Base-by-base conservation (phyloP, 1,284 basidiomycete species). In the Sporisorium exsertum region DNA sequence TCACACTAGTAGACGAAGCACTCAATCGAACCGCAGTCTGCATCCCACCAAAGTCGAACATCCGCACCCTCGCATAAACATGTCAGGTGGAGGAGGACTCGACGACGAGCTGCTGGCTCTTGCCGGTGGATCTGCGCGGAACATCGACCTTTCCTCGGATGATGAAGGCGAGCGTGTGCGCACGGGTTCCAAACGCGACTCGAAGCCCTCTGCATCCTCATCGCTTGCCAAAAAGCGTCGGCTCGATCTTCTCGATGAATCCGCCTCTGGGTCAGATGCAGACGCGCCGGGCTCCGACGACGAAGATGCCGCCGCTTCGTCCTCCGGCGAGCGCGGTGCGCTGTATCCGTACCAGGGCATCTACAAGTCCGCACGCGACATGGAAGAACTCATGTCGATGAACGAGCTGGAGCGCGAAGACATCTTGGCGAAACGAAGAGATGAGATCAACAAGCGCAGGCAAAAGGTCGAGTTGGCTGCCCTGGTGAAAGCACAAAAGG, bases 401-500 rank as follows among this genome's bases (percentile, higher is more conserved):
- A 90, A 92, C 43, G 95, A 97, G 86, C 89, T 97, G 72, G 92
- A 95, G 71, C 90, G 95, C 51, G 95, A 97, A 86, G 90, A 91
- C 27, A 92, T 94, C 58, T 88, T 97, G 15, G 91, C 93, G 0
- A 88, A 90, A 58, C 90, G 95, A 9, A 88, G 90, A 50, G 94
- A 95, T 68, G 91, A 94, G 86, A 90, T 92, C 87, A 92, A 94
- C 82, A 89, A 90, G 73, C 88, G 91, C 65, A 89, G 91, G 77
- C 93, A 94, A 86, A 90, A 91, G 79, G 88, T 89, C 52, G 90
- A 92, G 73, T 87, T 97, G 4, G 90, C 92, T 43, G 90, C 91
- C 74, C 90, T 97, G 89, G 89, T 93, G 50, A 89, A 90, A 67
- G 89, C 88, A 18, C 88, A 92, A 82, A 90, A 91, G 86, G 86